Evolutionary conservation across 2,329 filamentous ascomycete species (phyloP), one percentile per base, ranked within the genome.

Genomic region (Penicillium sp.): DNA sequence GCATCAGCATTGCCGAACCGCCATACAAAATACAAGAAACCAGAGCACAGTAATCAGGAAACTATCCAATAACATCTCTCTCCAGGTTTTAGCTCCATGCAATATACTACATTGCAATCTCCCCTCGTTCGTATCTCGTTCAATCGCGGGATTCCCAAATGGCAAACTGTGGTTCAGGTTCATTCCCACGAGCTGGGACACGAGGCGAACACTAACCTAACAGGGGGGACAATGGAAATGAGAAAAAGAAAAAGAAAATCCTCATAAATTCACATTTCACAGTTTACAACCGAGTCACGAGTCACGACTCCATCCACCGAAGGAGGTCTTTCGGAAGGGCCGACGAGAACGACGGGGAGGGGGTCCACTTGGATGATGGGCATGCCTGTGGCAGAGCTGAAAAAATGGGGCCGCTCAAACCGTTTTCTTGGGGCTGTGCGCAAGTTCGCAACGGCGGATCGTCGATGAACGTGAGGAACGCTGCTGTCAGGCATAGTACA

Each of bases 381-480:
- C 37, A 43, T 35, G 48, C 49, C 42, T 38, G 53, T 63, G 57
- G 55, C 58, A 63, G 53, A 63, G 57, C 57, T 60, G 59, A 62
- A 56, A 55, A 58, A 60, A 57, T 61, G 63, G 60, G 62, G 60
- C 62, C 62, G 60, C 60, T 53, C 60, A 60, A 62, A 31, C 57
- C 57, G 62, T 62, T 62, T 49, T 49, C 55, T 55, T 41, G 55
- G 57, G 53, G 58, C 55, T 60, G 55, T 66, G 55, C 53, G 55
- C 41, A 60, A 60, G 55, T 66, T 54, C 53, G 55, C 41, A 60
- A 60, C 57, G 50, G 63, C 61, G 63, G 64, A 62, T 63, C 64
- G 55, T 62, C 50, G 53, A 58, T 62, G 59, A 59, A 65, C 45
- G 58, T 53, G 60, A 65, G 58, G 64, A 67, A 67, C 65, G 51